Evolutionary conservation across 805 yeast genomes (phyloP).

Genomic region (Lipomyces chichibuensis): DNA sequence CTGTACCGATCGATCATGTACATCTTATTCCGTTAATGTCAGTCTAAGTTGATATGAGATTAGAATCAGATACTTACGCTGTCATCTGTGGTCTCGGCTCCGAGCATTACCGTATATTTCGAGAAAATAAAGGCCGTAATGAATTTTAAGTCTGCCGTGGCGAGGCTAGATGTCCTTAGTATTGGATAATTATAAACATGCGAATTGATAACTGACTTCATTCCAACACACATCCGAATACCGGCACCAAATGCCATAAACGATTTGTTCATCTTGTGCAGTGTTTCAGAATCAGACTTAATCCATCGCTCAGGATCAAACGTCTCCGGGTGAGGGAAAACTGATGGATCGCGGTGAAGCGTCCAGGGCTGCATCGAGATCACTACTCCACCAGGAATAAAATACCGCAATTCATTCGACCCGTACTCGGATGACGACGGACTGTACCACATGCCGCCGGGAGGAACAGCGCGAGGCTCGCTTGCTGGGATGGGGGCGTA

Average conservation of each 20-base stretch:
- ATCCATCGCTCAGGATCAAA: constrained; percentile 70
- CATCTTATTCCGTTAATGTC: neutral
- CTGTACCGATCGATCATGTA: constrained; percentile 1
- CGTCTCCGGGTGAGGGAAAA: constrained; percentile 56
- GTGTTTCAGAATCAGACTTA: constrained; percentile 37
- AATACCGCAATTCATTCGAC: neutral
- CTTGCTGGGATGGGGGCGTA: constrained; percentile 76
- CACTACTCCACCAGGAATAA: constrained; percentile 26
- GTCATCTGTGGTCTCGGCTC: neutral
- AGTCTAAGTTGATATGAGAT: neutral
- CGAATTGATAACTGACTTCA: constrained; percentile 40
- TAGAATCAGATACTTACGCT: neutral
- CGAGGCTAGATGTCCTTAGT: constrained; percentile 39
- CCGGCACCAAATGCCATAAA: constrained; percentile 77
- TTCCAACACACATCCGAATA: constrained; percentile 72
- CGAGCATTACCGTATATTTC: constrained; percentile 24
- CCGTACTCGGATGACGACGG: neutral
- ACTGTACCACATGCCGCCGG: constrained; percentile 31
- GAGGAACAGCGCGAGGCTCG: constrained; percentile 62
- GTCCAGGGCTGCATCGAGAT: constrained; percentile 71
- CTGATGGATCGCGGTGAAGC: constrained; percentile 54
- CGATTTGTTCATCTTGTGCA: constrained; percentile 53
- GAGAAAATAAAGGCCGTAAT: constrained; percentile 55
- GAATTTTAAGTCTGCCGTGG: constrained; percentile 65
- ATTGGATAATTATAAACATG: neutral